Conservation (phyloP, 306 rosid species). For the Calophaca sinica region DNA sequence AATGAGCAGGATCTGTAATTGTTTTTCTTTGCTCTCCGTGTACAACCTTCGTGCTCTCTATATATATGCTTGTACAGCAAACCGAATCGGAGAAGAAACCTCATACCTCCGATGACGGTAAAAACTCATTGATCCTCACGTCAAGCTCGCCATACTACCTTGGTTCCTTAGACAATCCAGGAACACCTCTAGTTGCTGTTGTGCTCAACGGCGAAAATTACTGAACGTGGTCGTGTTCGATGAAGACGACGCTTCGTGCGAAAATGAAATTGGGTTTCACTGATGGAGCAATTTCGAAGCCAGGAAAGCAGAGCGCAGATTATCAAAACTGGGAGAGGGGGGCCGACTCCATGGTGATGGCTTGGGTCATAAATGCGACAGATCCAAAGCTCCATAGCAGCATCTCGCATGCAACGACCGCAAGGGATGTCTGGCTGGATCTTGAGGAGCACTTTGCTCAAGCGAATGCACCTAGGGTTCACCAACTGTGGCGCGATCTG, state of each 20-base stretch:
- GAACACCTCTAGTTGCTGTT: too few relatives aligned
- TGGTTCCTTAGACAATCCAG: too few relatives aligned
- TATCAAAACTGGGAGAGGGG: background rate
- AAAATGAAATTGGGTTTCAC: background rate
- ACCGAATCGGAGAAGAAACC: background rate
- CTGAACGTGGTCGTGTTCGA: background rate
- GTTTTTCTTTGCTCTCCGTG: too few relatives aligned
- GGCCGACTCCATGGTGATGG: background rate
- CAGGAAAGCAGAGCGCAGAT: background rate
- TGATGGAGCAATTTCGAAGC: background rate
- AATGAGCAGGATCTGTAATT: too few relatives aligned
- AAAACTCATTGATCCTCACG: background rate
- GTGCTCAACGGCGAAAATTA: too few relatives aligned
- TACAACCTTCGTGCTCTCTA: too few relatives aligned
- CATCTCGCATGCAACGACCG: background rate
- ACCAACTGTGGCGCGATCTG: background rate
- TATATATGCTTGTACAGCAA: too few relatives aligned
- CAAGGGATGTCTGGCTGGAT: background rate
- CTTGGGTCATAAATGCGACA: background rate
- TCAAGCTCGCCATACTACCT: background rate
- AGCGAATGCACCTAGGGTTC: background rate
- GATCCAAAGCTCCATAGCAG: background rate
- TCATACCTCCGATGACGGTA: background rate
- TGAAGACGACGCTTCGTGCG: background rate
- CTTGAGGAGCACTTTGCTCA: background rate